Evolutionary conservation across 495 filamentous ascomycete genomes (phyloP).

Genomic region (Lepidopterella palustris): DNA sequence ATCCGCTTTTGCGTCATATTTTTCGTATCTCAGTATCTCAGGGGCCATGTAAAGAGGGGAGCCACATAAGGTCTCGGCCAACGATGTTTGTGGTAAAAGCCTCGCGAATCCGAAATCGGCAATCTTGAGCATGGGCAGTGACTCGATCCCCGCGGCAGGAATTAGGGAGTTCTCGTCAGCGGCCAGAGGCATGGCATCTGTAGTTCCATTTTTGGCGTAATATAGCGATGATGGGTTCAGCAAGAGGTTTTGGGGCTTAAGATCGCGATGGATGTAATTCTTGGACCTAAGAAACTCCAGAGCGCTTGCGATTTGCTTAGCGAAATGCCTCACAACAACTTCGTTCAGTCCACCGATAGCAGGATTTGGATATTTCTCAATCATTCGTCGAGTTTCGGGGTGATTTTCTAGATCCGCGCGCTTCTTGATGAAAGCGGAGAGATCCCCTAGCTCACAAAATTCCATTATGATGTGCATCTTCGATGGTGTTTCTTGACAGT

Average conservation of each 20-base stretch:
- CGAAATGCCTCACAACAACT: conserved; percentile 87
- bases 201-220: conserved; percentile 41
- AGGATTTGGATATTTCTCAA: conserved; percentile 81
- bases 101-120: conserved; percentile 97
- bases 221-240: conserved; percentile 76
- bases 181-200: conserved; percentile 49
- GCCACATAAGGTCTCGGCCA: conserved; percentile 93
- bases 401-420: conserved; percentile 69
- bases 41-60: conserved; percentile 99
- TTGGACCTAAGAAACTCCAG: conserved; percentile 76
- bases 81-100: conserved; percentile 75
- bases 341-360: conserved; percentile 79
- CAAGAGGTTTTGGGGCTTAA: conserved; percentile 94
- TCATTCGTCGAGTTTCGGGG: conserved; percentile 73
- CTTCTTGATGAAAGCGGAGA: conserved; percentile 92
- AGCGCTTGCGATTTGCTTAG: conserved; percentile 91
- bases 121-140: conserved; percentile 90
- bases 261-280: conserved; percentile 90
- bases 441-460: conserved; percentile 89
- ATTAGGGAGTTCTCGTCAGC: conserved; percentile 70
- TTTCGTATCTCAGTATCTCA: conserved; percentile 93
- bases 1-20: conserved; percentile 94
- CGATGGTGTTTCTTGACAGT: conserved; percentile 75
- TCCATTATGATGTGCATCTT: conserved; percentile 99
- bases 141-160: conserved; percentile 75